phyloP scores from a whole-genome alignment of 345 rosid species.

The Citrus cavaleriei region DNA sequence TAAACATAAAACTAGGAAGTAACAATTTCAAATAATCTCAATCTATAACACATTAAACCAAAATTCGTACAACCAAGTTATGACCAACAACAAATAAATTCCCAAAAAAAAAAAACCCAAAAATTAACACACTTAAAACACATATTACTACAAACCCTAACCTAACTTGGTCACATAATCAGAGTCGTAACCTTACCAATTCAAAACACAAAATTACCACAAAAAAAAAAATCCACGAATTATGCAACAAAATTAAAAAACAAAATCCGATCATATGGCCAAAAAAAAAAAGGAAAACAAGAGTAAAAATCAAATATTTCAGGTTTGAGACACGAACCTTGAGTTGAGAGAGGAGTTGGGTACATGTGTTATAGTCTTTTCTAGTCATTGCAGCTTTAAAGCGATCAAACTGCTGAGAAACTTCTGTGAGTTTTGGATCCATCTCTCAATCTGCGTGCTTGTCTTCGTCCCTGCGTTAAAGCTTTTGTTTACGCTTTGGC shows the following conservation, averaged over 20 bases:
- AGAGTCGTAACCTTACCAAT: neutral
- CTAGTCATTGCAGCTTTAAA: slow-evolving; percentile 78
- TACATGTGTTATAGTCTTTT: slow-evolving; percentile 56
- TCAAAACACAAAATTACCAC: neutral
- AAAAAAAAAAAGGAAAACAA: neutral
- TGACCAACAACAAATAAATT: neutral
- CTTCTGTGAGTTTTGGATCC: slow-evolving; percentile 88
- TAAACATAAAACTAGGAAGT: neutral
- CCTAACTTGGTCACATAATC: neutral
- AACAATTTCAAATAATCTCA: neutral
- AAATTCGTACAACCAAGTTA: neutral
- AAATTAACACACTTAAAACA: neutral
- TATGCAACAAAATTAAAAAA: neutral
- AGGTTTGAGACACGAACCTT: slow-evolving; percentile 60
- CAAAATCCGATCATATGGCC: neutral
- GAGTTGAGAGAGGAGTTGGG: slow-evolving; percentile 63
- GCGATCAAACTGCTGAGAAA: slow-evolving; percentile 79
- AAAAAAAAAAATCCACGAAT: neutral
- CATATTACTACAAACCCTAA: neutral
- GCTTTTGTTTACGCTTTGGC: slow-evolving; percentile 14
- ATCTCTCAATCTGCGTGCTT: slow-evolving; percentile 27
- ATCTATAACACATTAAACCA: neutral
- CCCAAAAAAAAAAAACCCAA: neutral
- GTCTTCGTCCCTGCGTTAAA: neutral
- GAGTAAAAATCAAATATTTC: slow-evolving; percentile 4